phyloP scores from a whole-genome alignment of 495 filamentous ascomycete species.

The Neurospora sp. region DNA sequence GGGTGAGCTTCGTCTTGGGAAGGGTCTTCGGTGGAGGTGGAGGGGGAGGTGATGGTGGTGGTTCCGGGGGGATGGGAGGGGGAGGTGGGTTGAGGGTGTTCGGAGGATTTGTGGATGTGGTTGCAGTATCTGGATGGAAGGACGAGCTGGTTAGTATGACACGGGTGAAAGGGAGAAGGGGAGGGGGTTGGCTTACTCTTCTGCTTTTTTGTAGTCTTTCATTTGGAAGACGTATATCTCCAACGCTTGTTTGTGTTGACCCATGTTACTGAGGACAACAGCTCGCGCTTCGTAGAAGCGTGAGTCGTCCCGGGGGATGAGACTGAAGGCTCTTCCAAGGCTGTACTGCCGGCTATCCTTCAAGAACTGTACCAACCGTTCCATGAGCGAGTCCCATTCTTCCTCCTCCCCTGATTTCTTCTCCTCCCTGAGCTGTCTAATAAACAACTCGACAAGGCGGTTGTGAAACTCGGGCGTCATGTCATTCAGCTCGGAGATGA shows the following conservation, averaged over 20 bases:
- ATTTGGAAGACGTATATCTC: constrained; percentile 96
- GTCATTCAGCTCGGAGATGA: constrained; percentile 81
- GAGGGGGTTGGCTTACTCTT: constrained; percentile 55
- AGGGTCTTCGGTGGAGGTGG: constrained; percentile 34
- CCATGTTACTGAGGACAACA: constrained; percentile 90
- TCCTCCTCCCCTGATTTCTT: constrained; percentile 23
- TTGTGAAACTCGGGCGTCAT: constrained; percentile 81
- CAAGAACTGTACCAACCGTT: constrained; percentile 64
- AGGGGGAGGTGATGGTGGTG: constrained; percentile 5
- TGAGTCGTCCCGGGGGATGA: constrained; percentile 72
- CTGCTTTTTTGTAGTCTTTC: constrained; percentile 75
- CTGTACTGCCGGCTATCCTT: constrained; percentile 71
- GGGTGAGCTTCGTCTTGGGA: constrained; percentile 42
- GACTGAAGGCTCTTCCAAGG: constrained; percentile 59
- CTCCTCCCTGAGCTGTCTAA: constrained; percentile 50
- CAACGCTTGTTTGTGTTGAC: constrained; percentile 84
- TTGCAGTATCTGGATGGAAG: constrained; percentile 67
- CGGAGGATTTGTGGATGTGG: constrained; percentile 52
- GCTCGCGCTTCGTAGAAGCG: constrained; percentile 85
- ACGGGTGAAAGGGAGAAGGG: neutral
- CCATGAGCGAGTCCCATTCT: constrained; percentile 46
- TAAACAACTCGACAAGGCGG: constrained; percentile 63
- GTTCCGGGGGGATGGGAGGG: constrained; percentile 7
- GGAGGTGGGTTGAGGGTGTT: constrained; percentile 30
- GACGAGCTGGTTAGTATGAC: neutral